Evolutionary conservation across 352 stramenopile species (phyloP), one percentile per base, ranked within the genome.

Genomic region (Phytophthora vignae): DNA sequence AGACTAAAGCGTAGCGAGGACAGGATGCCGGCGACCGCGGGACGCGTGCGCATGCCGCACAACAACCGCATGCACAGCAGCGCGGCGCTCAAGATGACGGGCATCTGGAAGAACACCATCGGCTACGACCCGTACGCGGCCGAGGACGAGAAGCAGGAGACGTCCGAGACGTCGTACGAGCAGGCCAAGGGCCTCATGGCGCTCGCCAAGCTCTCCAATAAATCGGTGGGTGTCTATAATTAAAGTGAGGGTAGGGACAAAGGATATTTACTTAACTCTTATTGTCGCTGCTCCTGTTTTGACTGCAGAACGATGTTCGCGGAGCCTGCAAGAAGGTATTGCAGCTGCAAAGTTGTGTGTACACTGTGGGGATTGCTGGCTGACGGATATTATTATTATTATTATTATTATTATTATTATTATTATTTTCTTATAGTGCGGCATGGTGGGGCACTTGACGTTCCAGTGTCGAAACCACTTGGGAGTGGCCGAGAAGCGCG

Each of bases 41-140:
- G 94, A 52, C 86, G 94, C 44, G 88, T 97, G 78, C 90, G 95
- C 60, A 99, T 99, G 95, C 97, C 97, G 73, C 96, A 99, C 84
- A 99, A 98, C 84, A 99, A 99, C 84, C 93, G 96, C 73, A 97
- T 99, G 85, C 94, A 96, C 74, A 98, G 94, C 57, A 97, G 87
- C 61, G 85, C 86, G 36, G 85, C 96, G 61, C 90, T 99, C 8
- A 96, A 98, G 85, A 99, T 98, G 81, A 98, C 87, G 48, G 95
- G 94, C 25, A 99, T 99, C 48, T 99, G 96, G 97, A 97, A 91
- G 64, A 96, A 99, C 67, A 99, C 96, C 3, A 99, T 99, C 74
- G 96, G 96, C 55, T 97, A 99, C 60, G 96, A 99, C 82, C 96
- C 96, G 15, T 98, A 99, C 68, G 95, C 96, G 2, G 84, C 83